phyloP scores from a whole-genome alignment of 1,139 yeast genomes.

The Dujonia santamariae region DNA sequence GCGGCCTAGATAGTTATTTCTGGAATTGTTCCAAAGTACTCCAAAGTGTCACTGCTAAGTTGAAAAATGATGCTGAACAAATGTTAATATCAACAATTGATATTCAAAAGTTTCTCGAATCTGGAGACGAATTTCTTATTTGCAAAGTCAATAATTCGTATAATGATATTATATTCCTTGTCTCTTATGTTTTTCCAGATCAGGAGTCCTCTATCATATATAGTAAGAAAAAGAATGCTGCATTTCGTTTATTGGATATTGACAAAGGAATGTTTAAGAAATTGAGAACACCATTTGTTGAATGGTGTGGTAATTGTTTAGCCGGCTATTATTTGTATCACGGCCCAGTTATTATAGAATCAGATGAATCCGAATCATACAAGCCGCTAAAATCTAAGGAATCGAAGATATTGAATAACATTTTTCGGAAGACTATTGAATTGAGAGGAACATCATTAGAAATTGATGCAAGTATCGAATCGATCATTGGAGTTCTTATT shows the following conservation, averaged over 20 bases:
- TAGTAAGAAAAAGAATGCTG: background rate
- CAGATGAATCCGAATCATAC: no score
- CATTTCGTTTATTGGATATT: background rate
- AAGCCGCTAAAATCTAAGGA: no score
- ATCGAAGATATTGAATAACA: no score
- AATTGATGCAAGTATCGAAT: slow-evolving; percentile 31
- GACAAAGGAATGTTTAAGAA: no score
- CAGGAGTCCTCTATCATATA: background rate
- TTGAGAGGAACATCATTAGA: no score
- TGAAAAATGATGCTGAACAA: background rate
- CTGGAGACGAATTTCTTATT: slow-evolving; percentile 9
- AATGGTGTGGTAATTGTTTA: slow-evolving; percentile 43
- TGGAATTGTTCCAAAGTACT: no score
- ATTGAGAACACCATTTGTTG: slow-evolving; percentile 17
- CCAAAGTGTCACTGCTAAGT: background rate
- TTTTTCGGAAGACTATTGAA: no score
- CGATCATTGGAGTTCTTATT: slow-evolving; percentile 36
- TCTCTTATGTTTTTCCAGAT: slow-evolving; percentile 18
- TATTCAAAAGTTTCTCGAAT: slow-evolving; percentile 21
- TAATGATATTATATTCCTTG: slow-evolving; percentile 11
- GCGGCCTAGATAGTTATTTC: no score
- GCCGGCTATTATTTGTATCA: slow-evolving; percentile 40
- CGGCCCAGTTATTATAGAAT: no score
- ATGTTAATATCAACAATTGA: no score
- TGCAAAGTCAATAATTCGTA: slow-evolving; percentile 8